Base-by-base conservation (phyloP, 805 yeast genomes). In the Saccharomycopsis fibuligera region DNA sequence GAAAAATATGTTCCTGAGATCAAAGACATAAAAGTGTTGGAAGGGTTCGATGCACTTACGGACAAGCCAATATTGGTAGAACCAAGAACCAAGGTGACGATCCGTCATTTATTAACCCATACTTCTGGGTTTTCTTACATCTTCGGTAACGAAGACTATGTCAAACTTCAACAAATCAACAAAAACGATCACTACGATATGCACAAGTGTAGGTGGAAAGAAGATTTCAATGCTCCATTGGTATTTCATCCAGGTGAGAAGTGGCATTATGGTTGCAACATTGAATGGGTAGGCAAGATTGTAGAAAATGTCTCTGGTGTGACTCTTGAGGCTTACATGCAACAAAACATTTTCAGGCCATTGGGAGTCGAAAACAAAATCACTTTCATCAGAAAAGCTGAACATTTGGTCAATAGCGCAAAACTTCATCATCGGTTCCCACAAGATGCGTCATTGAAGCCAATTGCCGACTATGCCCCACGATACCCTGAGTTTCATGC, bases 41-140 rank as follows among this genome's bases (percentile, higher is more conserved):
- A 36, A n/a, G 48, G 48, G 12, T 44, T 44, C 27, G 44, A 41
- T n/a, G 37, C 14, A 8, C n/a, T n/a, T n/a, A n/a, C 9, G 19
- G 35, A 35, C 5, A 22, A n/a, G 17, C 48, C 48, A 17, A 37
- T 44, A 25, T 23, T 43, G 21, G 23, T 14, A 4, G 23, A 49
- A 1, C 54, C 62, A 23, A 60, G 54, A 22, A 54, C 39, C 19
- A 54, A 60, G 33, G 58, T 64, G 38, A 65, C 70, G 24, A 51
- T 64, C 16, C 51, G 60, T 33, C 60, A 60, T 51, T 56, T 68
- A 47, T 49, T 67, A 23, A 63, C 67, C 16, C 71, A 67, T 48
- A 67, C 70, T 4, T 60, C 68, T 10, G 71, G 71, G 12, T 63
- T 67, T 17, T 58, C 61, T 12, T 67, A 67, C 49, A 47, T 60